Evolutionary conservation across 768 basidiomycete genomes (phyloP), one percentile per base, ranked within the genome.

Genomic region (Lenzites betulinus): DNA sequence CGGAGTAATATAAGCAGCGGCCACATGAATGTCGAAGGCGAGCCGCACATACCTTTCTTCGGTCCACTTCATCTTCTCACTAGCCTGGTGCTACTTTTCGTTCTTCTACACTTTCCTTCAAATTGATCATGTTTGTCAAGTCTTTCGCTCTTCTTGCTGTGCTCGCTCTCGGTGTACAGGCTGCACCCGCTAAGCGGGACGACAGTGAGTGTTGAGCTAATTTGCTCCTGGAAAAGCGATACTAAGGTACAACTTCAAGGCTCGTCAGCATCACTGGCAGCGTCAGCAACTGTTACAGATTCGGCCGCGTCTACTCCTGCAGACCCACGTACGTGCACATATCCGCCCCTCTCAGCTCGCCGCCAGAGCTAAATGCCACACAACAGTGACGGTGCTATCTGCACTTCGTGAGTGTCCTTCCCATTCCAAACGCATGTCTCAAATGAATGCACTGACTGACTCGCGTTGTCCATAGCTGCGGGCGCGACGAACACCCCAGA

Each of bases 21-120:
- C 13, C 4, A 16, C 38, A 39, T 16, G 7, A 39, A 15, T 39
- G 38, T 22, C 8, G 7, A 22, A 13, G 42, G 44, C 12, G 11
- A 22, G 18, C 38, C 22, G 22, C 20, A 25, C 44, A 6, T 46
- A 22, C 44, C 44, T 22, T 25, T 9, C 8, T 9, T 25, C 23
- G 20, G 22, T 22, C 15, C 15, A 20, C 22, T 46, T 46, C 44
- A 9, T 8, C 2, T 44, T 64, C 56, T 47, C 55, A 49, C 51
- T 41, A 66, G 69, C 69, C 69, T 55, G 69, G 69, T 65, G 67
- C 69, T 68, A 50, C 42, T 38, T 42, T 28, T 58, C 20, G 47
- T 23, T 35, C 47, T 60, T 51, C 35, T 54, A 30, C 49, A 7
- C 15, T 49, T 49, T 30, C 26, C 12, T 47, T 46, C 33, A 15